Base-by-base conservation (phyloP, 805 yeast genomes). In the Wickerhamomyces rabaulensis region DNA sequence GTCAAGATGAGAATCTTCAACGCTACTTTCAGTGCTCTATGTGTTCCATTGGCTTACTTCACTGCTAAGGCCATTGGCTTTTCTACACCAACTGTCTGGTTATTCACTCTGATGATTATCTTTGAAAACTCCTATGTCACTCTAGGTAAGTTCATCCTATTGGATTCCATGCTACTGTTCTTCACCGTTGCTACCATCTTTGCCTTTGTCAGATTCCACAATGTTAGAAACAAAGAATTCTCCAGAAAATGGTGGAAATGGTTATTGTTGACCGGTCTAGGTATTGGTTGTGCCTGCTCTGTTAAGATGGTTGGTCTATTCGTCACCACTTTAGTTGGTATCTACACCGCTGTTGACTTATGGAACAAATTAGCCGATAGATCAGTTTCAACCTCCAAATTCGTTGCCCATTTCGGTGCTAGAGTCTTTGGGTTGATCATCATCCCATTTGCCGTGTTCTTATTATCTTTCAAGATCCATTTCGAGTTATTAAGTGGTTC, bases 301-400 rank as follows among this genome's bases (percentile, higher is more conserved):
- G 95, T 90, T 48, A 94, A 94, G 69, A 89, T 91, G 96, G 98
- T 94, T 48, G 99, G 99, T 58, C 75, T 92, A 47, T 88, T 94
- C 60, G 87, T 88, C 50, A 92, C 95, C 47, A 66, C 89, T 16
- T 70, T 90, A 52, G 90, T 94, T 46, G 99, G 99, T 42, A 77
- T 89, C 52, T 88, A 92, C 68, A 90, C 97, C 20, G 73, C 87
- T 36, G 84, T 80, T 44, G 97, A 94, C 59, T 73, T 94, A 58
- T 94, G 97, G 96, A 73, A 70, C 57, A 79, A 79, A 64, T 78
- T 89, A 57, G 95, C 91, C 53, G 92, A 87, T 62, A 73, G 70
- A 57, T 60, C 74, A 12, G 62, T 85, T 53, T 56, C 76, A 4
- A 71, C 75, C 73, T 63, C 60, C 29, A 70, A 66, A 17, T 87